Percentiles rank a stretch among this genome's conserved stretches.
Conservation (phyloP, 2,329 filamentous ascomycete genomes). For the Samsoniella hepiali region DNA sequence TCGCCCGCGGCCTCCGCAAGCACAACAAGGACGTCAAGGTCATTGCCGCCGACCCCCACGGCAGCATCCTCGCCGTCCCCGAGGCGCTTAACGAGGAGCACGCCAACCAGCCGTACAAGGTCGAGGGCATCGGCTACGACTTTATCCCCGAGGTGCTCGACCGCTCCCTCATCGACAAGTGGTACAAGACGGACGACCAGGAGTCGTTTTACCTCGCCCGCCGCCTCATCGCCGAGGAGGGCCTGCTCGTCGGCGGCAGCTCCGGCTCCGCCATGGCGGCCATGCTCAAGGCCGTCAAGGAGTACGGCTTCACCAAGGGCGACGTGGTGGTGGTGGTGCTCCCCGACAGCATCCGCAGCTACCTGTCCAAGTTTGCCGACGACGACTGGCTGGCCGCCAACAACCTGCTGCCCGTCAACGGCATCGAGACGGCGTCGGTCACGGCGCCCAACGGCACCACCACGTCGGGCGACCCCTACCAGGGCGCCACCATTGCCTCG, state of each 20-base stretch:
- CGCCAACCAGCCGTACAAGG: conserved; percentile 86
- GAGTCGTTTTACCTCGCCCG: conserved; percentile 91
- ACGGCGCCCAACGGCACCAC: conserved; percentile 36
- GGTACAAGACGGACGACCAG: conserved; percentile 97
- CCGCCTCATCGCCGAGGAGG: conserved; percentile 88
- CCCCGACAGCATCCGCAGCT: conserved; percentile 95
- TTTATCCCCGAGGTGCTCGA: conserved; percentile 94
- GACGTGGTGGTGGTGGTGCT: conserved; percentile 89
- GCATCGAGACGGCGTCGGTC: conserved; percentile 46
- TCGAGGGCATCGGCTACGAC: conserved; percentile 98
- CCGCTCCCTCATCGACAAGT: conserved; percentile 76
- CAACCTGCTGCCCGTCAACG: conserved; percentile 69
- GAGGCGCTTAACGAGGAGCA: conserved; percentile 74
- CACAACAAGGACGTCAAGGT: conserved; percentile 84
- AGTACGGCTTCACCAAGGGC: conserved; percentile 72
- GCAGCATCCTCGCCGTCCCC: conserved; percentile 85
- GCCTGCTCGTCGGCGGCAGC: conserved; percentile 87
- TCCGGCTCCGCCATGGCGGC: conserved; percentile 90
- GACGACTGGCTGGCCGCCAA: conserved; percentile 99
- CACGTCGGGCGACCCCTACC: conserved; percentile 63
- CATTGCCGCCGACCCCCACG: conserved; percentile 87
- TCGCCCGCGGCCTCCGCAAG: conserved; percentile 81
- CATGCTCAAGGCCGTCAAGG: conserved; percentile 71
- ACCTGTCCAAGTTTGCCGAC: conserved; percentile 96
- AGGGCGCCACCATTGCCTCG: conserved; percentile 72